Percentiles rank a stretch among this genome's conserved stretches.
phyloP scores from a whole-genome alignment of 2,329 filamentous ascomycete species.

The Cercospora citrullina region DNA sequence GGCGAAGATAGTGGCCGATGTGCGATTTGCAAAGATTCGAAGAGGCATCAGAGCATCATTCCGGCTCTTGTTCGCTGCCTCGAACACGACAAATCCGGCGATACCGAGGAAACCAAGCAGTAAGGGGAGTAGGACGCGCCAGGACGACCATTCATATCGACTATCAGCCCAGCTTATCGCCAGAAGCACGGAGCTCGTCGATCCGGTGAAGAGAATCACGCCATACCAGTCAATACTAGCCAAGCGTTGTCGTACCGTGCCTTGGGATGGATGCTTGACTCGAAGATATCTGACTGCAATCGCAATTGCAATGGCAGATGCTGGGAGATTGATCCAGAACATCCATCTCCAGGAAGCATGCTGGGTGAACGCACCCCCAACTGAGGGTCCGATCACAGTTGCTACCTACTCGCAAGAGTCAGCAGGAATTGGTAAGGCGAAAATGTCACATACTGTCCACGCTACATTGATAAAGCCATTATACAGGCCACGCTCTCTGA shows the following conservation, averaged over 20 bases:
- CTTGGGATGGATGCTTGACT: constrained; percentile 12
- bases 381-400: constrained; percentile 58
- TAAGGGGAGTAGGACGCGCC: constrained; percentile 62
- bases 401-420: constrained; percentile 12
- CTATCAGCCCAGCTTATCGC: constrained; percentile 12
- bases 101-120: constrained; percentile 66
- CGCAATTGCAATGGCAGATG: constrained; percentile 53
- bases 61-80: constrained; percentile 57
- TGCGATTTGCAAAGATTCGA: constrained; percentile 64
- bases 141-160: constrained; percentile 16
- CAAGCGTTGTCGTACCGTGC: constrained; percentile 9
- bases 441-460: constrained; percentile 57
- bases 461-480: constrained; percentile 64
- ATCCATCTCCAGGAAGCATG: constrained; percentile 64
- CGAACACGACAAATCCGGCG: constrained; percentile 61
- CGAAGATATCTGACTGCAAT: constrained; percentile 48
- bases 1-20: constrained; percentile 64
- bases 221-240: constrained; percentile 63
- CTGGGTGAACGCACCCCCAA: constrained; percentile 67
- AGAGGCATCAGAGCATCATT: constrained; percentile 74
- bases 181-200: constrained; percentile 48
- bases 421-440: constrained; percentile 51
- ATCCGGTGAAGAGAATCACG: constrained; percentile 65
- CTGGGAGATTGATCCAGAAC: constrained; percentile 51
- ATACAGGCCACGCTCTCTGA: constrained; percentile 17